Percentiles rank a stretch among this genome's conserved stretches.
phyloP scores from a whole-genome alignment of 2,329 filamentous ascomycete species.

The Davidsoniella eucalypti region DNA sequence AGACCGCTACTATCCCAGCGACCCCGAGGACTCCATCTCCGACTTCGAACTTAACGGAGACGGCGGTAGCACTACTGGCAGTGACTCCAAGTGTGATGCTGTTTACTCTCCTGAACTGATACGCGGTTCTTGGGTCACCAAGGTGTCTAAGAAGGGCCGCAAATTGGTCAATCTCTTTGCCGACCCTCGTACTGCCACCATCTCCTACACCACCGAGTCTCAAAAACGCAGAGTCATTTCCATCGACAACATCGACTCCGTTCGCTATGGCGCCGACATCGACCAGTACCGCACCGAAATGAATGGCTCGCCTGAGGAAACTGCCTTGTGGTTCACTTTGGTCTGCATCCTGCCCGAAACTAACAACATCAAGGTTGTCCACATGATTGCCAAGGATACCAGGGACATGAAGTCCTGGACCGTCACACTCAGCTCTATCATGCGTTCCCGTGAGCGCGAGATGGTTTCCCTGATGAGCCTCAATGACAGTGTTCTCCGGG shows the following conservation, averaged over 20 bases:
- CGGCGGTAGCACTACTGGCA: too few relatives aligned
- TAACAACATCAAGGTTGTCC: conserved; percentile 61
- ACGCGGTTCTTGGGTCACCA: conserved; percentile 60
- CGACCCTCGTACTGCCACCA: conserved; percentile 68
- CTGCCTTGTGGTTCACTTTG: conserved; percentile 74
- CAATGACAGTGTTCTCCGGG: conserved; percentile 62
- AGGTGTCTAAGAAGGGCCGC: conserved; percentile 69
- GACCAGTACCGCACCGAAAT: conserved; percentile 81
- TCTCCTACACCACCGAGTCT: conserved; percentile 62
- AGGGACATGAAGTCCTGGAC: conserved; percentile 66
- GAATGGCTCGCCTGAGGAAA: conserved; percentile 47
- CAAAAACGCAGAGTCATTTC: conserved; percentile 74
- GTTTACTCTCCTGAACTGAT: conserved; percentile 63
- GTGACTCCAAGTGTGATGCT: conserved; percentile 31
- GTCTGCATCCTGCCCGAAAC: conserved; percentile 60
- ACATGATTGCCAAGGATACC: conserved; percentile 64
- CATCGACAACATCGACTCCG: conserved; percentile 88
- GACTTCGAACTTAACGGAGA: conserved; percentile 26
- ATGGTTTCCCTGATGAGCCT: conserved; percentile 83
- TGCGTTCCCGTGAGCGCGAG: conserved; percentile 70
- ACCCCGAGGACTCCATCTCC: conserved; percentile 30
- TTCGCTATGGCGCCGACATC: conserved; percentile 67
- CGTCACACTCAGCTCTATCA: conserved; percentile 65
- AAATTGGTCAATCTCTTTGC: conserved; percentile 58
- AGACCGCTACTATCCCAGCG: conserved; percentile 31